phyloP scores from a whole-genome alignment of 164 flowering plant genomes.

The Nelumbo lutea region DNA sequence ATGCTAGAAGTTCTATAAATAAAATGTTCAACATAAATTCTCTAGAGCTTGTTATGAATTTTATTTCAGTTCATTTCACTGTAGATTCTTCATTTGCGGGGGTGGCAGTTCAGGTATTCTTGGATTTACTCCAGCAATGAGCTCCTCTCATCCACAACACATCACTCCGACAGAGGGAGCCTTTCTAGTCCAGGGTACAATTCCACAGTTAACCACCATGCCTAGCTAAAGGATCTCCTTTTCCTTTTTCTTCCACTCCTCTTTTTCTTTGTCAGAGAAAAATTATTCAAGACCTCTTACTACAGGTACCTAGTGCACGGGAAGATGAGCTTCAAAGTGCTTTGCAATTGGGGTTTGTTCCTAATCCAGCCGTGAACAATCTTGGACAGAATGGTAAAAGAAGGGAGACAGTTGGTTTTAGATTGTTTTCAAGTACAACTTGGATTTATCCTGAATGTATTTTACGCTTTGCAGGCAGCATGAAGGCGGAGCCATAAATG shows the following conservation, averaged over 20 bases:
- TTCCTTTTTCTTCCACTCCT: not conserved
- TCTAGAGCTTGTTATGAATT: not conserved
- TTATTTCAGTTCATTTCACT: conserved; percentile 4
- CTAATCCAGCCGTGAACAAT: too few species aligned
- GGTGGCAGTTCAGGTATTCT: conserved; percentile 35
- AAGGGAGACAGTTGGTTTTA: not conserved
- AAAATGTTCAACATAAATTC: not conserved
- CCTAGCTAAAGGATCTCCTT: not conserved
- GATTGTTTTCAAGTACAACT: not conserved
- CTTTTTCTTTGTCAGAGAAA: not conserved
- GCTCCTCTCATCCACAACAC: conserved; percentile 26
- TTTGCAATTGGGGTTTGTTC: conserved; percentile 6
- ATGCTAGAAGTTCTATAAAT: not conserved
- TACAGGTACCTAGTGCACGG: conserved; percentile 29
- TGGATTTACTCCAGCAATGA: conserved; percentile 38
- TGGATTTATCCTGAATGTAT: not conserved
- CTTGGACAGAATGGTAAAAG: conserved; percentile 48
- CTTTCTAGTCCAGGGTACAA: too few species aligned
- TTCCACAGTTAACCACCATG: too few species aligned
- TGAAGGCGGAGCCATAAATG: conserved; percentile 30
- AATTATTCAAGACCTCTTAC: conserved; percentile 2
- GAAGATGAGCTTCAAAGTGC: conserved; percentile 63
- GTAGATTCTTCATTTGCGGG: conserved; percentile 52
- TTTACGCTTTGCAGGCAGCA: too few species aligned
- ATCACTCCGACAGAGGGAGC: conserved; percentile 3